These are phyloP conservation scores for Globisporangium paddicum DNA, from an alignment of 352 stramenopile genomes.

Conservation along the genomic window DNA sequence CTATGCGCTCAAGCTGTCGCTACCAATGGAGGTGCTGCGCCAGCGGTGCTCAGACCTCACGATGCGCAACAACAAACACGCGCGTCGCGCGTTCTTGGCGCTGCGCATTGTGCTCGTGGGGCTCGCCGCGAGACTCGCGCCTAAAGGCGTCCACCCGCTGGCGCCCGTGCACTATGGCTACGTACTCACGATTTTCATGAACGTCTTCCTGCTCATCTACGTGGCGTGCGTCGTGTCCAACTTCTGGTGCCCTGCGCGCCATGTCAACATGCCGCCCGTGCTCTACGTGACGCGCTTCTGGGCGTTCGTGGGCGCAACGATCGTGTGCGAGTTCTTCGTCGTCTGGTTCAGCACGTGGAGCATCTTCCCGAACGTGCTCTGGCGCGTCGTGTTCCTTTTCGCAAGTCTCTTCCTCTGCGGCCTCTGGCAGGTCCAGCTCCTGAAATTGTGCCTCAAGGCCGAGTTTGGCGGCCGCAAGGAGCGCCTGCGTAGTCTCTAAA, in stretches of 20 bases:
- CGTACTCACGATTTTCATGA: constrained; percentile 70
- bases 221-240: constrained; percentile 72
- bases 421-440: constrained; percentile 66
- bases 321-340: constrained; percentile 52
- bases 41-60: constrained; percentile 52
- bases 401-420: constrained; percentile 42
- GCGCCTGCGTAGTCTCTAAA: constrained; percentile 63
- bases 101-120: constrained; percentile 58
- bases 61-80: constrained; percentile 48
- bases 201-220: constrained; percentile 76
- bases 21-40: constrained; percentile 58
- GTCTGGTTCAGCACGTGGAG: constrained; percentile 80
- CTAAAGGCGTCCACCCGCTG: constrained; percentile 59
- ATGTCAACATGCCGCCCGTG: constrained; percentile 62
- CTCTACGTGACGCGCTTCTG: constrained; percentile 73
- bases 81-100: constrained; percentile 40
- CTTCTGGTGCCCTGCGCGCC: constrained; percentile 55
- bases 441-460: constrained; percentile 57
- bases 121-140: constrained; percentile 51
- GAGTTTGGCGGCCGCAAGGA: constrained; percentile 83
- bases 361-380: constrained; percentile 74
- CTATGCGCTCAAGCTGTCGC: constrained; percentile 55
- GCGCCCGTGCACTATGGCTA: constrained; percentile 74
- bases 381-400: constrained; percentile 61
- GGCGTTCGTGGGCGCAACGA: constrained; percentile 45